Evolutionary conservation across 1,139 yeast species (phyloP).

Genomic region (Kurtzmaniella quercitrusa): DNA sequence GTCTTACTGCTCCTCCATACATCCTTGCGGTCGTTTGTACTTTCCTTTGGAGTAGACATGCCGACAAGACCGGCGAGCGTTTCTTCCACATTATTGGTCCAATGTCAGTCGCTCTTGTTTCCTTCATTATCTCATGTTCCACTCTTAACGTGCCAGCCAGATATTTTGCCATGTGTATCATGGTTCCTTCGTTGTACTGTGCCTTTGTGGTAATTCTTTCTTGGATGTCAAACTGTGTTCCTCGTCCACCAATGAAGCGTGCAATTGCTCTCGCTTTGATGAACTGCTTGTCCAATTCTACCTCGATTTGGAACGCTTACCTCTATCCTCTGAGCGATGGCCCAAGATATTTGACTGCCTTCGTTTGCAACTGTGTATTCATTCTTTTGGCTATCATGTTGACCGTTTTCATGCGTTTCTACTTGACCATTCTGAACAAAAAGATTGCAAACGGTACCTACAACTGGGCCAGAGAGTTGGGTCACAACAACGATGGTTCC

Average conservation of each 20-base stretch:
- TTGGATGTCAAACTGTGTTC: constrained; percentile 52
- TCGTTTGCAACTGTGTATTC: constrained; percentile 47
- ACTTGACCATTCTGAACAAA: constrained; percentile 37
- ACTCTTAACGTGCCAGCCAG: constrained; percentile 56
- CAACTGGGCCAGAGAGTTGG: constrained; percentile 50
- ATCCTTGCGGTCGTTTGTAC: constrained; percentile 51
- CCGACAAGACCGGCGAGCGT: constrained; percentile 55
- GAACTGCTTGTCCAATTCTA: constrained; percentile 50
- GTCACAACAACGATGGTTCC: constrained; percentile 43
- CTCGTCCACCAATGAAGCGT: constrained; percentile 52
- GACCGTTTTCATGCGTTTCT: constrained; percentile 36
- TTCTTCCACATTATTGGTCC: constrained; percentile 50
- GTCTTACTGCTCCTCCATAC: constrained; percentile 61
- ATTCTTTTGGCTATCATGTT: constrained; percentile 34
- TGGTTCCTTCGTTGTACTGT: constrained; percentile 56
- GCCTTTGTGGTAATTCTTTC: constrained; percentile 52
- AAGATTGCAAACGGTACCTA: constrained; percentile 42
- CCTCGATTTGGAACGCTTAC: constrained; percentile 52
- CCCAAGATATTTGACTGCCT: constrained; percentile 44
- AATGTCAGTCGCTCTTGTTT: constrained; percentile 36
- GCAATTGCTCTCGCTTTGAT: constrained; percentile 50
- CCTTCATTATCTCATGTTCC: constrained; percentile 53
- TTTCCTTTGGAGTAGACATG: constrained; percentile 52
- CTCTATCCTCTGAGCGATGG: constrained; percentile 39
- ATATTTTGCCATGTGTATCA: constrained; percentile 57